phyloP scores from a whole-genome alignment of 495 filamentous ascomycete genomes.

The Hypoxylon lienhwacheense region DNA sequence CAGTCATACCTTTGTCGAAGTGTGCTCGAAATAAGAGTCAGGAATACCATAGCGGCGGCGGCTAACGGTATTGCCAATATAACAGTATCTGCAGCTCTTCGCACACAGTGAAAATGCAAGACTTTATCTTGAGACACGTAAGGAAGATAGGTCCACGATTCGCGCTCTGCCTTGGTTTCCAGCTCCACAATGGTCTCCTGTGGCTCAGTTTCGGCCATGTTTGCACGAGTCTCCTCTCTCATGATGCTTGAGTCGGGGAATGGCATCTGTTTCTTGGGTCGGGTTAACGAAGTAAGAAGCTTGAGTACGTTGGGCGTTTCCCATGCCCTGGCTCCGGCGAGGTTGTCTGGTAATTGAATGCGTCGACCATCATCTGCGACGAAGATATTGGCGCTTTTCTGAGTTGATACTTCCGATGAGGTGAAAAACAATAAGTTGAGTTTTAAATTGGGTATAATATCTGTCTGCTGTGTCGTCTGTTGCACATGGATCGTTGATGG shows the following conservation, averaged over 20 bases:
- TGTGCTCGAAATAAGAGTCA: slow-evolving; percentile 39
- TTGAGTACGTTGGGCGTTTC: slow-evolving; percentile 30
- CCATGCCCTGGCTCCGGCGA: slow-evolving; percentile 26
- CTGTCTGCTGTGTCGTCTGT: slow-evolving; percentile 7
- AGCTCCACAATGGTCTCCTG: slow-evolving; percentile 36
- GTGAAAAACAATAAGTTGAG: slow-evolving; percentile 5
- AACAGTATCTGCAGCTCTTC: slow-evolving; percentile 43
- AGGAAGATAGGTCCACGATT: slow-evolving; percentile 31
- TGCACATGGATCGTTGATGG: slow-evolving; percentile 9
- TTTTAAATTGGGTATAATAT: neutral
- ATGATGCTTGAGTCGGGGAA: slow-evolving; percentile 39
- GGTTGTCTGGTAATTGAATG: slow-evolving; percentile 25
- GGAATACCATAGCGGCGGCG: slow-evolving; percentile 38
- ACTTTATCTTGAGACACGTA: slow-evolving; percentile 28
- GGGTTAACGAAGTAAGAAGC: slow-evolving; percentile 26
- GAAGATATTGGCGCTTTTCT: slow-evolving; percentile 18
- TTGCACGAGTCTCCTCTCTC: slow-evolving; percentile 34
- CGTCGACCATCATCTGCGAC: slow-evolving; percentile 23
- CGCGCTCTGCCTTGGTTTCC: slow-evolving; percentile 31
- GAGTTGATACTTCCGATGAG: slow-evolving; percentile 11
- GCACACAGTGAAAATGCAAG: slow-evolving; percentile 31
- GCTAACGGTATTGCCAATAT: slow-evolving; percentile 42
- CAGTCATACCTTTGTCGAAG: slow-evolving; percentile 28
- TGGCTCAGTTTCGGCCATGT: slow-evolving; percentile 27
- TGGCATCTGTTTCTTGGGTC: slow-evolving; percentile 26